Percentiles rank a stretch among this genome's conserved stretches.
phyloP scores from a whole-genome alignment of 352 stramenopile genomes.

The Globisporangium alternatum region DNA sequence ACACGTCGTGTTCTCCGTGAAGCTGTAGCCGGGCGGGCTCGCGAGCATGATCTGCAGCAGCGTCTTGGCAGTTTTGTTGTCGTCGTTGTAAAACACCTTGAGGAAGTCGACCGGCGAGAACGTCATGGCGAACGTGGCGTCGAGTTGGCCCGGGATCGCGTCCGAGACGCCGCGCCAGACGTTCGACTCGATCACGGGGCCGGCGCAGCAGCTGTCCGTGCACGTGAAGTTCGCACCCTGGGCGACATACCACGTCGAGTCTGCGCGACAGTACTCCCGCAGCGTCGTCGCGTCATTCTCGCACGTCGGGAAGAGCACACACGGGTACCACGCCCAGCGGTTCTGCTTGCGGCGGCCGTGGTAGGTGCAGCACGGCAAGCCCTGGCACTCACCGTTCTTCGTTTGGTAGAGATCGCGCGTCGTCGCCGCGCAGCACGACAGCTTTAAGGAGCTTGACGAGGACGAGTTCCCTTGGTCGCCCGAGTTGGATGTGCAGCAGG shows the following conservation, averaged over 20 bases:
- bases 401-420: slow-evolving; percentile 56
- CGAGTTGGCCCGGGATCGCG: slow-evolving; percentile 62
- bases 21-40: slow-evolving; percentile 62
- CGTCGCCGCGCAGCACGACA: slow-evolving; percentile 53
- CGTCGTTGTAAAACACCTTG: slow-evolving; percentile 53
- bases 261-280: slow-evolving; percentile 45
- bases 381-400: slow-evolving; percentile 62
- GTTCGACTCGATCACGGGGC: slow-evolving; percentile 67
- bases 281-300: slow-evolving; percentile 63
- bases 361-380: slow-evolving; percentile 76
- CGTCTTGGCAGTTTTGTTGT: slow-evolving; percentile 29
- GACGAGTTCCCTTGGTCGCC: slow-evolving; percentile 13
- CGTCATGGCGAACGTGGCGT: slow-evolving; percentile 72
- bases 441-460: slow-evolving; percentile 18
- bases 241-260: slow-evolving; percentile 54
- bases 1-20: slow-evolving; percentile 45
- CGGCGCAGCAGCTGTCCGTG: slow-evolving; percentile 67
- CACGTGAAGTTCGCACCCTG: slow-evolving; percentile 58
- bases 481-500: slow-evolving; percentile 37
- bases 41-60: slow-evolving; percentile 77
- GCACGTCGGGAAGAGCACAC: slow-evolving; percentile 74
- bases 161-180: slow-evolving; percentile 57
- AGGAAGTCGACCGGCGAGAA: slow-evolving; percentile 72
- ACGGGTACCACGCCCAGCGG: slow-evolving; percentile 78
- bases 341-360: slow-evolving; percentile 61